Evolutionary conservation across 139 green algal species (phyloP).

Genomic region (Zygnema circumcarinatum): DNA sequence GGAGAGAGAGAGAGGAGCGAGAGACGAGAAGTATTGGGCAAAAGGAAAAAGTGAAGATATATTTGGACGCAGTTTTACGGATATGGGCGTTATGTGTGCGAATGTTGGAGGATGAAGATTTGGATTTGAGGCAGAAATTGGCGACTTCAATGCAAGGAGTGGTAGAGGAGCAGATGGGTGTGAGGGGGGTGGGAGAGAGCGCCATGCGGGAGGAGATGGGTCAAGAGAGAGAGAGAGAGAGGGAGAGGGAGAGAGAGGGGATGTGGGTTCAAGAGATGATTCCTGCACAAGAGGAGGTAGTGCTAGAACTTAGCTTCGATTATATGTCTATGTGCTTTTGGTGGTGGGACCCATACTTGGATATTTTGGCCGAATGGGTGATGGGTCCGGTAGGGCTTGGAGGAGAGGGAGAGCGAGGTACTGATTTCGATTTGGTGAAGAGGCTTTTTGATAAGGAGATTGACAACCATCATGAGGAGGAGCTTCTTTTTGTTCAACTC

Average conservation of each 20-base stretch:
- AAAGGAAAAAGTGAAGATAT: not conserved
- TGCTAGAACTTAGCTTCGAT: slow-evolving; percentile 30
- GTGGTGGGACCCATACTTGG: not conserved
- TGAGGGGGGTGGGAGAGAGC: not conserved
- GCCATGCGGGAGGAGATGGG: not conserved
- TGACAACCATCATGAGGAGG: slow-evolving; percentile 87
- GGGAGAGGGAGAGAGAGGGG: not conserved
- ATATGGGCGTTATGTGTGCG: slow-evolving; percentile 67
- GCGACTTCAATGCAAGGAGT: slow-evolving; percentile 23
- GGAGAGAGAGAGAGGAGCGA: not conserved
- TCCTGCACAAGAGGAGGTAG: slow-evolving; percentile 48
- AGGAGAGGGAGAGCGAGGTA: not conserved
- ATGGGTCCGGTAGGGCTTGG: slow-evolving; percentile 21
- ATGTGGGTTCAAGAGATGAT: not conserved
- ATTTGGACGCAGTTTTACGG: slow-evolving; percentile 37
- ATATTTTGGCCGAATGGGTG: slow-evolving; percentile 27
- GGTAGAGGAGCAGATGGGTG: not conserved
- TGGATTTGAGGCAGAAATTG: slow-evolving; percentile 42
- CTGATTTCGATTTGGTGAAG: slow-evolving; percentile 18
- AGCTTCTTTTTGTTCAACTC: slow-evolving; percentile 75
- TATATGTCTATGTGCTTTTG: slow-evolving; percentile 34
- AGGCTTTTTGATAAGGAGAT: slow-evolving; percentile 84
- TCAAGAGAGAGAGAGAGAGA: not conserved
- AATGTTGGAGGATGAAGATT: slow-evolving; percentile 83
- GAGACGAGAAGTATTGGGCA: not conserved